Evolutionary conservation across 108 stramenopile species (phyloP), one percentile per base, ranked within the genome.

Genomic region (Nannochloropsis salina): DNA sequence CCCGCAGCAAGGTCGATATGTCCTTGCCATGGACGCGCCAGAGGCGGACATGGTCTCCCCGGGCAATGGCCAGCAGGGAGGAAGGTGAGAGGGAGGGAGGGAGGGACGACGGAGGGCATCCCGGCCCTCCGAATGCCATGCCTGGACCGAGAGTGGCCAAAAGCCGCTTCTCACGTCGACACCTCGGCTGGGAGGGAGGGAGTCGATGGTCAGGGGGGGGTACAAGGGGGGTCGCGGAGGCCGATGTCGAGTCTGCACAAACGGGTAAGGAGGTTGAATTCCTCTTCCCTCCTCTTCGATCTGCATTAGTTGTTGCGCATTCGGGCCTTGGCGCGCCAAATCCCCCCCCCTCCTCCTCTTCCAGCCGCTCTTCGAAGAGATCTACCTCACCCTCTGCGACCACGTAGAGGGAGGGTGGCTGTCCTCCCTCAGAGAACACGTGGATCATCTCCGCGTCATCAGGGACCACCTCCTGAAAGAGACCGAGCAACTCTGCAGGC

Each of bases 301-400:
- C 31, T 0, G 31, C 31, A 31, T 31, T 31, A 31, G 0, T 31
- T 31, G 31, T 31, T 31, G 31, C 1, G 0, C 31, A 31, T 31
- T 31, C 31, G 31, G 31, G 31, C 31, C 31, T 31, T 31, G 31
- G 1, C 31, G 31, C 31, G 31, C 31, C 31, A 31, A 31, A 31
- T 74, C 61, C 61, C 61, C 3, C 61, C 61, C n/a, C 61, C 0
- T 74, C 8, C 6, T 74, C 61, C n/a, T 74, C 61, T 4, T 74
- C 61, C n/a, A n/a, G 61, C 61, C 61, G n/a, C 61, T 74, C 61
- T n/a, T 74, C n/a, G 61, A n/a, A 74, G 20, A 74, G n/a, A n/a
- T 74, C 61, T 74, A 74, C 61, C 8, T 74, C 61, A n/a, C 61
- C 61, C 61, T 15, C 4, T 74, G 61, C 61, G n/a, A 74, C n/a